A percentile compares a stretch with the other conserved stretches of the same genome.
Conservation (phyloP, 441 rosid species). For the Syzygium syzygioides region DNA sequence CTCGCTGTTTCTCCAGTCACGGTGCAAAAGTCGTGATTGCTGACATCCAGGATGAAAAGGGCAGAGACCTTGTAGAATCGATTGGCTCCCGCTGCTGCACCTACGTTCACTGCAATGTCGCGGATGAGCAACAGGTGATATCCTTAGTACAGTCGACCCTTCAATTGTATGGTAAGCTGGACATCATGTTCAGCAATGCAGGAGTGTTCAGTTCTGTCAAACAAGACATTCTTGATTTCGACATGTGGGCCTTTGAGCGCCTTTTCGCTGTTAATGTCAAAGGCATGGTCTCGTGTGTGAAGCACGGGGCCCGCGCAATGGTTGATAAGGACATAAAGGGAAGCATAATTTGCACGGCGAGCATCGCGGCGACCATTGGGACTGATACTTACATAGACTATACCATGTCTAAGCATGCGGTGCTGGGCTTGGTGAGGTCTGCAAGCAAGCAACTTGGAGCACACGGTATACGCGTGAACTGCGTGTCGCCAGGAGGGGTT, state of each 20-base stretch:
- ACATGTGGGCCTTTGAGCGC: background rate
- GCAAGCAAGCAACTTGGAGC: background rate
- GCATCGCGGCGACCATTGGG: background rate
- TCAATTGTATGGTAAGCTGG: background rate
- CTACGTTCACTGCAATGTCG: background rate
- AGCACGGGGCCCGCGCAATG: background rate
- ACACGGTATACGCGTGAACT: background rate
- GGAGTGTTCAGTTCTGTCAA: background rate
- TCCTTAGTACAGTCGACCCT: background rate
- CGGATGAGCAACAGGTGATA: background rate
- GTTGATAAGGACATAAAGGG: background rate
- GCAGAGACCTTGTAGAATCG: background rate
- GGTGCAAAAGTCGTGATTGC: constrained; percentile 15
- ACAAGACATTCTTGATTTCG: background rate
- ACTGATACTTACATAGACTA: background rate
- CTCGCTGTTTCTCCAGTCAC: background rate
- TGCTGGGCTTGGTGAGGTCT: background rate
- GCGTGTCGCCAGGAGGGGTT: background rate
- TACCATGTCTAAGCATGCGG: background rate
- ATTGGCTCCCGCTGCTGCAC: background rate
- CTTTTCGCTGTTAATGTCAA: background rate
- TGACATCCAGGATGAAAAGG: constrained; percentile 13
- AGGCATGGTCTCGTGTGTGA: background rate
- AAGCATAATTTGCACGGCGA: background rate
- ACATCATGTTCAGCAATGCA: background rate